These are phyloP conservation scores for Aspergillus fijiensis DNA, from an alignment of 2,329 filamentous ascomycete genomes.

Conservation along the genomic window DNA sequence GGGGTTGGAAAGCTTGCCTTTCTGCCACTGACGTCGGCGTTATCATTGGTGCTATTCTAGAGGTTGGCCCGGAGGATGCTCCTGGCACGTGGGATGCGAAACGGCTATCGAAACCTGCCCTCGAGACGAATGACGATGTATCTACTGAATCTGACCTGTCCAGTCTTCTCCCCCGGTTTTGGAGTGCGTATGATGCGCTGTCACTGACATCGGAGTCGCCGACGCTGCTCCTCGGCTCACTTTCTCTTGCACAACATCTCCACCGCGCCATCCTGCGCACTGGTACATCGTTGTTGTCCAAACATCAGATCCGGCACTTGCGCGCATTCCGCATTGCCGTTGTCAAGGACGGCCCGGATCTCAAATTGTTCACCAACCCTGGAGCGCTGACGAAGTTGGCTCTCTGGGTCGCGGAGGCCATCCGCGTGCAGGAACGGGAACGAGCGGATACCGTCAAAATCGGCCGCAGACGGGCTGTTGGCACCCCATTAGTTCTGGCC, in stretches of 20 bases:
- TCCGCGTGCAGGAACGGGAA: constrained; percentile 84
- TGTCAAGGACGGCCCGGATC: constrained; percentile 91
- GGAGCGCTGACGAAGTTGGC: constrained; percentile 91
- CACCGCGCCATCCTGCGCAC: constrained; percentile 92
- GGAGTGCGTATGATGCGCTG: constrained; percentile 60
- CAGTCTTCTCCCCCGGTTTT: constrained; percentile 51
- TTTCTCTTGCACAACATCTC: constrained; percentile 82
- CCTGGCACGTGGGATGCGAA: constrained; percentile 35
- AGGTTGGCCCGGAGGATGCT: constrained; percentile 64
- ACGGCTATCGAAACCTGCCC: constrained; percentile 24
- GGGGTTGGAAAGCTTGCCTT: constrained; percentile 95
- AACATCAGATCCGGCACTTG: constrained; percentile 89
- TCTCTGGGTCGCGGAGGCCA: constrained; percentile 89
- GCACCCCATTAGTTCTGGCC: constrained; percentile 85
- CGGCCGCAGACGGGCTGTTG: constrained; percentile 45
- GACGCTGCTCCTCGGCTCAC: constrained; percentile 65
- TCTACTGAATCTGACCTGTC: constrained; percentile 29
- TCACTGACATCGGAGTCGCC: constrained; percentile 47
- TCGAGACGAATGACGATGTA: constrained; percentile 17
- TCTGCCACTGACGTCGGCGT: constrained; percentile 94
- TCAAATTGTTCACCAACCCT: constrained; percentile 86
- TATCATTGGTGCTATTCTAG: constrained; percentile 84
- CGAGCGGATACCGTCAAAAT: constrained; percentile 65
- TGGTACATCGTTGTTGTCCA: constrained; percentile 85
- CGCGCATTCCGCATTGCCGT: constrained; percentile 92